Evolutionary conservation across 495 filamentous ascomycete genomes (phyloP), one percentile per base, ranked within the genome.

Genomic region (Pseudoneurospora amorphoporcata): DNA sequence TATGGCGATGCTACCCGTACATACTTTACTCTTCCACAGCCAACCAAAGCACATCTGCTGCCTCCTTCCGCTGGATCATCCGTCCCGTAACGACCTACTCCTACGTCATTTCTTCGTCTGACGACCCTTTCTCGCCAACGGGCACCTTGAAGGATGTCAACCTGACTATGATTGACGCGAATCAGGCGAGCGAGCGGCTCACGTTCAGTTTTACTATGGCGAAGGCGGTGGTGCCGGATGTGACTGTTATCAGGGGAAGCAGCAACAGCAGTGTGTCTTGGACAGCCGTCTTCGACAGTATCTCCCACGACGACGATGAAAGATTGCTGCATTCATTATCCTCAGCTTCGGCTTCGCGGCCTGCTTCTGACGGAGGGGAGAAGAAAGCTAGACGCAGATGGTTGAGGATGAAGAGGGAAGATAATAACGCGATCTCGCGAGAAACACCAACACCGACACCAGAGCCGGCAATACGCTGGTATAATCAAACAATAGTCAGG

Each of bases 111-210:
- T 84, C 84, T 42, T 84, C 83, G 10, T 83, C 83, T 32, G 71
- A 79, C 40, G 86, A 89, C 71, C 83, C 82, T 1, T 87, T 88
- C 76, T 80, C 82, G 47, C 94, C 95, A 1, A 86, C 87, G 10
- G 97, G 97, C 77, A 85, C 95, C 80, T 65, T 65, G 14, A 23
- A 23, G 6, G 91, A 95, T 73, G 89, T 94, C 72, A 94, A 92
- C 16, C 81, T 96, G 70, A 89, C 91, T 74, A 83, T 97, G 17
- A 84, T 97, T 37, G 88, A 90, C 74, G 88, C 88, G 14, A 89
- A 91, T 76, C 92, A 97, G 37, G 68, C 75, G 9, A 76, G 77
- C 39, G 87, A 90, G 74, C 82, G 84, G 23, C 87, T 87, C 71
- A 76, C 73, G 4, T 88, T 90, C 76, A 81, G 79, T n/a, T 76